Evolutionary conservation across 768 basidiomycete genomes (phyloP).

Genomic region (Kwoniella botswanensis): DNA sequence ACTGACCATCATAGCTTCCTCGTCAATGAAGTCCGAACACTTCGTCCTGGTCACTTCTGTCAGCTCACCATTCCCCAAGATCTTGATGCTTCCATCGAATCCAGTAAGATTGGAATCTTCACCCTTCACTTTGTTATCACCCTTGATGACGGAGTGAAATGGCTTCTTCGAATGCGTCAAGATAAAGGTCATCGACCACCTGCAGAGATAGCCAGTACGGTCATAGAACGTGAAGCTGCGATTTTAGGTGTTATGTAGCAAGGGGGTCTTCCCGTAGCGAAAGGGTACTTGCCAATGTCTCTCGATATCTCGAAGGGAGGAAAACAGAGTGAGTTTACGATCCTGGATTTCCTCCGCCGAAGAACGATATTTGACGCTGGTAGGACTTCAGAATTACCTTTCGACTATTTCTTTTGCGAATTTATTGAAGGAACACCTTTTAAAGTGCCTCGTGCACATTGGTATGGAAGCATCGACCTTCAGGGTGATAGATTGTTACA

Average conservation of each 20-base stretch:
- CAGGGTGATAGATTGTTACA: background rate
- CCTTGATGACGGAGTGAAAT: constrained; percentile 18
- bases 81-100: no score
- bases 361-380: no score
- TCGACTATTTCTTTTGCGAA: constrained; percentile 29
- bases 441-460: constrained; percentile 1
- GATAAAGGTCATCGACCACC: background rate
- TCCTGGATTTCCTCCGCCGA: no score
- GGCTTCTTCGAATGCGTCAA: constrained; percentile 9
- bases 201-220: no score
- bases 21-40: no score
- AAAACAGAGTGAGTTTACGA: no score
- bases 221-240: constrained; percentile 13
- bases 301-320: no score
- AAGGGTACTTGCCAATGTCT: constrained; percentile 5
- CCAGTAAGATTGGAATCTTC: background rate
- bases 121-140: constrained; percentile 8
- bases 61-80: no score
- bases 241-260: constrained; percentile 4
- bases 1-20: no score
- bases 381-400: background rate
- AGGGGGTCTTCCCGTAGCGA: constrained; percentile 2
- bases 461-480: background rate
- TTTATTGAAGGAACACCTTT: background rate
- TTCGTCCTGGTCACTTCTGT: no score